Evolutionary conservation across 2,329 filamentous ascomycete genomes (phyloP).

Genomic region (Penicillium sp.): DNA sequence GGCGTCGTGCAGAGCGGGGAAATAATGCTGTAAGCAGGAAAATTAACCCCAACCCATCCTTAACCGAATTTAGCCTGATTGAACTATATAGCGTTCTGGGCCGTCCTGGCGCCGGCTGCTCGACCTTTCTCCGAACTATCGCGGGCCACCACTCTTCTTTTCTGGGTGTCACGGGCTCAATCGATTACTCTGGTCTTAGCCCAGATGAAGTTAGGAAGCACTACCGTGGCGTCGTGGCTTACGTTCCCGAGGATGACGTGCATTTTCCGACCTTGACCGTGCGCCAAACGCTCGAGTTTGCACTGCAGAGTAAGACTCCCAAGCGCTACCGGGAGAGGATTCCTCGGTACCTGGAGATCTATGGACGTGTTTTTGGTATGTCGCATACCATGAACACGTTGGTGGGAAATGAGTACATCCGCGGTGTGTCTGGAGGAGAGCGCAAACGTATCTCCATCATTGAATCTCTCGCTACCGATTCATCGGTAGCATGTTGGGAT

Average conservation of each 20-base stretch:
- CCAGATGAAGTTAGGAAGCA: slow-evolving; percentile 62
- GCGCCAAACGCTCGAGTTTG: slow-evolving; percentile 70
- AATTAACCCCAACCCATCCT: background rate
- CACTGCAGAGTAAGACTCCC: slow-evolving; percentile 67
- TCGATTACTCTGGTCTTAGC: slow-evolving; percentile 67
- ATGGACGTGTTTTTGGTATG: slow-evolving; percentile 73
- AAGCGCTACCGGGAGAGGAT: slow-evolving; percentile 62
- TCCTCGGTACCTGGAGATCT: slow-evolving; percentile 62
- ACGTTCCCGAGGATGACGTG: slow-evolving; percentile 69
- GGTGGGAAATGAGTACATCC: slow-evolving; percentile 54
- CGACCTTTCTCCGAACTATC: slow-evolving; percentile 69
- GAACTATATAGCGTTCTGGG: slow-evolving; percentile 54
- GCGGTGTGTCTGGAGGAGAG: slow-evolving; percentile 73
- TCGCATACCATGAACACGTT: slow-evolving; percentile 68
- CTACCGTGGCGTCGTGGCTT: slow-evolving; percentile 69
- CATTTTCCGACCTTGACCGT: slow-evolving; percentile 71
- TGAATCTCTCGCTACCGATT: slow-evolving; percentile 68
- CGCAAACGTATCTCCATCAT: slow-evolving; percentile 73
- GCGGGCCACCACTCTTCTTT: slow-evolving; percentile 65
- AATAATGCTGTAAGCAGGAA: slow-evolving; percentile 56
- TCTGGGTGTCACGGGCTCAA: slow-evolving; percentile 63
- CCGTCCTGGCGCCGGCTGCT: slow-evolving; percentile 68
- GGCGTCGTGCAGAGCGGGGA: slow-evolving; percentile 65
- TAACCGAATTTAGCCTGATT: slow-evolving; percentile 1
- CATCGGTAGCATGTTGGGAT: slow-evolving; percentile 70